Conservation (phyloP, 306 rosid genomes). For the Rubus idaeus region DNA sequence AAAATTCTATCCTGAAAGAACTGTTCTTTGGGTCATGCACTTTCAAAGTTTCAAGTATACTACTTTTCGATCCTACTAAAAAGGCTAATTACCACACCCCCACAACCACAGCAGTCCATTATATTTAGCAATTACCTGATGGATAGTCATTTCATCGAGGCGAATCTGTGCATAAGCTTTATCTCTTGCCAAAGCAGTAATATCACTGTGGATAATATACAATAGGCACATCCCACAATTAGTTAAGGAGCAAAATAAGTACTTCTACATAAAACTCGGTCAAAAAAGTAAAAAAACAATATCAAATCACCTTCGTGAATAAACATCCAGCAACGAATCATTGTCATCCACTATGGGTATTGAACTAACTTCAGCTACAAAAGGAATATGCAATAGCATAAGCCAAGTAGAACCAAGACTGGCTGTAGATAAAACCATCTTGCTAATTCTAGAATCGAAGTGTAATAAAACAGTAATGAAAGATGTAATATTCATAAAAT, state of each 20-base stretch:
- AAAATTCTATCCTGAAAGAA: not conserved
- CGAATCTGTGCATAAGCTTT: constrained; percentile 70
- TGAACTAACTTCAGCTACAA: constrained; percentile 81
- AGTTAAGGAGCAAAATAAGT: constrained; percentile 15
- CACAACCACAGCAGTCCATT: not conserved
- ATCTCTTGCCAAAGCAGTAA: constrained; percentile 88
- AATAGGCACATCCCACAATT: constrained; percentile 11
- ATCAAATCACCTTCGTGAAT: constrained; percentile 64
- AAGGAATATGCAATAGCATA: constrained; percentile 26
- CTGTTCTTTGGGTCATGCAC: not conserved
- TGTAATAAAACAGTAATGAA: not conserved
- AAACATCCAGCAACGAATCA: constrained; percentile 73
- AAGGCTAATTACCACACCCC: not conserved
- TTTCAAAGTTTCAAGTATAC: not conserved
- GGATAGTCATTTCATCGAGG: constrained; percentile 64
- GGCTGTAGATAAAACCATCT: constrained; percentile 19
- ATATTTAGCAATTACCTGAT: constrained; percentile 54
- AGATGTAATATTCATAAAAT: constrained; percentile 1
- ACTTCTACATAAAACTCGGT: not conserved
- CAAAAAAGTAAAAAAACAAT: not conserved
- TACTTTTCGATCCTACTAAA: not conserved
- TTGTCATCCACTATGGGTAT: constrained; percentile 79
- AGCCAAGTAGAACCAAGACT: constrained; percentile 24
- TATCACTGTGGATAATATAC: constrained; percentile 52
- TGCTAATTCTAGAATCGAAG: constrained; percentile 7